Evolutionary conservation across 306 rosid species (phyloP).

Genomic region (Lathyrus tuberosus): DNA sequence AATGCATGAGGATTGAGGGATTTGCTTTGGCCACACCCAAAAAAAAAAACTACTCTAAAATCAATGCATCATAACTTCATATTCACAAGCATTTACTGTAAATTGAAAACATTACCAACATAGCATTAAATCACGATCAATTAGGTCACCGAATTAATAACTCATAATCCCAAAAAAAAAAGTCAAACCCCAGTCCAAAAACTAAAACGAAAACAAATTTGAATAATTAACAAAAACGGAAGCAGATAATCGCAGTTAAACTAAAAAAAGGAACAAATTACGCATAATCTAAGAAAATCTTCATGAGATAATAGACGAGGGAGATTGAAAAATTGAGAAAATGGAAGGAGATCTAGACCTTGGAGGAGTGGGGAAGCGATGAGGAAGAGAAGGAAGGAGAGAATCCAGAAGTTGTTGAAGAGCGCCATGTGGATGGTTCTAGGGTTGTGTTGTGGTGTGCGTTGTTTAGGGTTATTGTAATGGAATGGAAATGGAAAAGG

Average conservation of each 20-base stretch:
- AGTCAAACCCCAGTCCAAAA: background rate
- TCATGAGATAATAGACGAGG: background rate
- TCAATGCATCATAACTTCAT: background rate
- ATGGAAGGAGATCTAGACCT: constrained; percentile 1
- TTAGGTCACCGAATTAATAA: background rate
- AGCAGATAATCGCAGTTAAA: background rate
- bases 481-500: background rate
- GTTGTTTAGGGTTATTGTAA: background rate
- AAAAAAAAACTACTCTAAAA: background rate
- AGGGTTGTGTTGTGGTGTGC: constrained; percentile 3
- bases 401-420: background rate
- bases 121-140: background rate
- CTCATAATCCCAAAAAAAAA: background rate
- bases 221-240: background rate
- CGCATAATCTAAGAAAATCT: background rate
- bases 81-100: background rate
- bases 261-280: background rate
- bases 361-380: constrained; percentile 2
- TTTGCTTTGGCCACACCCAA: too few relatives aligned
- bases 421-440: constrained; percentile 1
- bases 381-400: constrained; percentile 21
- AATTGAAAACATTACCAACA: background rate
- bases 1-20: too few relatives aligned
- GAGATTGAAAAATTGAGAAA: background rate
- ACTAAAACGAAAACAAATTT: background rate